Conservation (phyloP, 1,139 yeast species). For the Kodamaea suecica region DNA sequence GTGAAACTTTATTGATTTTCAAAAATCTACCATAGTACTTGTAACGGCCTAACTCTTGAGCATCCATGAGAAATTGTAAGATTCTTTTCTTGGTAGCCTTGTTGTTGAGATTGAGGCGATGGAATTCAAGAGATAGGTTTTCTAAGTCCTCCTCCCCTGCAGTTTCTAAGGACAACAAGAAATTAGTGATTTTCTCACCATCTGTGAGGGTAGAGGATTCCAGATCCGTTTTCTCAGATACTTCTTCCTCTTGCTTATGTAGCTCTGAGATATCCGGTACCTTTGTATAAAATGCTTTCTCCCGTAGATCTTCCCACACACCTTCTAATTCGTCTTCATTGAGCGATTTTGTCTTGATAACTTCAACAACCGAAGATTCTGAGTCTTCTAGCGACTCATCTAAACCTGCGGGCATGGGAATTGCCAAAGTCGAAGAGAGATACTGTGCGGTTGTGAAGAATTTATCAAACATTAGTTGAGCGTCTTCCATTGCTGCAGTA, state of each 20-base stretch:
- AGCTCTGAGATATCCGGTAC: not conserved
- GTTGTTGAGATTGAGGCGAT: slow-evolving; percentile 53
- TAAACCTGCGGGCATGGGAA: slow-evolving; percentile 31
- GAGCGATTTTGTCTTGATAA: slow-evolving; percentile 20
- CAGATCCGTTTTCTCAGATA: too few species aligned
- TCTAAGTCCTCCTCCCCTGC: slow-evolving; percentile 53
- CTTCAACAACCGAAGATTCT: slow-evolving; percentile 20
- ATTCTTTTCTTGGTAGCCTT: slow-evolving; percentile 71
- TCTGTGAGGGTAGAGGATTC: slow-evolving; percentile 32
- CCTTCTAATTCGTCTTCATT: slow-evolving; percentile 33
- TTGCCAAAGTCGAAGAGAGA: slow-evolving; percentile 41
- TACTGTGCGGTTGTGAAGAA: slow-evolving; percentile 44
- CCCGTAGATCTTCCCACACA: slow-evolving; percentile 69
- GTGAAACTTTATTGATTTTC: slow-evolving; percentile 50
- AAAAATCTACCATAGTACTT: slow-evolving; percentile 64
- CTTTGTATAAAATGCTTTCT: slow-evolving; percentile 52
- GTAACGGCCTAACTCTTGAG: slow-evolving; percentile 43
- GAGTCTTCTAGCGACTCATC: slow-evolving; percentile 19
- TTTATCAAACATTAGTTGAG: slow-evolving; percentile 38
- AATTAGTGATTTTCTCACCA: slow-evolving; percentile 33
- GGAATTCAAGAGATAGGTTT: slow-evolving; percentile 53
- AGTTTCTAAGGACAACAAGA: slow-evolving; percentile 45
- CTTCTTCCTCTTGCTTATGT: slow-evolving; percentile 15
- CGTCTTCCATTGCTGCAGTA: slow-evolving; percentile 39
- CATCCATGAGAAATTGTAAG: slow-evolving; percentile 50